Conservation (phyloP, 139 green algal genomes). For the Coelastrella sp. region DNA sequence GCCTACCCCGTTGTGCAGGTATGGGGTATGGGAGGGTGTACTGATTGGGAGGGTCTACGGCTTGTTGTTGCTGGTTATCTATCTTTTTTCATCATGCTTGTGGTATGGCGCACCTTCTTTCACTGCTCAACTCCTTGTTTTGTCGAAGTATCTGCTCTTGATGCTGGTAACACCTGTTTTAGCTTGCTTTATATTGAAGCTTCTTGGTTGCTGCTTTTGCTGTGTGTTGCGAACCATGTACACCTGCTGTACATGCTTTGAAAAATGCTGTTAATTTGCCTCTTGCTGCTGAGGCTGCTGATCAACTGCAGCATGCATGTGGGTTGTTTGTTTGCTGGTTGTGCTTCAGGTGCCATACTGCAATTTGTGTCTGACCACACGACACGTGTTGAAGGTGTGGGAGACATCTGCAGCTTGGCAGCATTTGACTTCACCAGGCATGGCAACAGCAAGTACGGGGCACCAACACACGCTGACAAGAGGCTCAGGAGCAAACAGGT, state of each 20-base stretch:
- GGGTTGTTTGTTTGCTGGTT: neutral
- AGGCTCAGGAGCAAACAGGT: slow-evolving; percentile 31
- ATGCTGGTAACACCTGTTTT: no score
- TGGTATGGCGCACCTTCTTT: no score
- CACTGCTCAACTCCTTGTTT: no score
- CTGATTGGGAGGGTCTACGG: no score
- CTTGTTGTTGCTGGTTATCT: no score
- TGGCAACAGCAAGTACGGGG: slow-evolving; percentile 89
- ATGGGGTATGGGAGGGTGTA: neutral
- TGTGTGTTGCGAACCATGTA: no score
- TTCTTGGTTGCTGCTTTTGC: no score
- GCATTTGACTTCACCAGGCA: slow-evolving; percentile 87
- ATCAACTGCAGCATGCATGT: neutral
- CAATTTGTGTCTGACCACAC: slow-evolving; percentile 86
- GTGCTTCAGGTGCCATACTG: slow-evolving; percentile 76
- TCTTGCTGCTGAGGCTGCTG: neutral
- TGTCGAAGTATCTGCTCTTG: no score
- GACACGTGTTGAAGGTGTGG: slow-evolving; percentile 79
- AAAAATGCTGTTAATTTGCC: neutral
- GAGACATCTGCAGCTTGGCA: slow-evolving; percentile 89
- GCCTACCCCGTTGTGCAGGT: slow-evolving; percentile 66
- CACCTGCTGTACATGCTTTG: no score
- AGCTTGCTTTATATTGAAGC: no score
- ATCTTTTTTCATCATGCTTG: no score
- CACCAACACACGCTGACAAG: slow-evolving; percentile 35